Evolutionary conservation across 805 yeast species (phyloP).

Genomic region (Metschnikowia lochheadii): DNA sequence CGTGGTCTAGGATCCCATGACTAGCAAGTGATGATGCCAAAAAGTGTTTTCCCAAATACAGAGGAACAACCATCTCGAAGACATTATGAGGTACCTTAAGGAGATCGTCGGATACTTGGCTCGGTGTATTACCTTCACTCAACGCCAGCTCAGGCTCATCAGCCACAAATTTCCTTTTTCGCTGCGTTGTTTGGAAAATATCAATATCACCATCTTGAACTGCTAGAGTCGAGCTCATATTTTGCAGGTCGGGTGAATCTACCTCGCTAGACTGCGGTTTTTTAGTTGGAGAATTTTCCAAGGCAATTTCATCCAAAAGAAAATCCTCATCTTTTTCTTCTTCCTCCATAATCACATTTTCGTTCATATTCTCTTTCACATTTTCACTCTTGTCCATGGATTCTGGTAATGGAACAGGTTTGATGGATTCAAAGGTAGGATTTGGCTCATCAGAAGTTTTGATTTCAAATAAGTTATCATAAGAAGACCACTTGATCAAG

Average conservation of each 20-base stretch:
- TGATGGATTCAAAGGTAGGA: neutral
- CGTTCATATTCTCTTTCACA: neutral
- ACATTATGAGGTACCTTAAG: conserved; percentile 9
- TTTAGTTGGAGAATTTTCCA: neutral
- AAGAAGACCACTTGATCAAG: conserved; percentile 20
- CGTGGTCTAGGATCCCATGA: conserved; percentile 45
- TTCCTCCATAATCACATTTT: neutral
- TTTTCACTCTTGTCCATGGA: neutral
- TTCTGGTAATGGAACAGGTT: neutral
- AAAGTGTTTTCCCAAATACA: conserved; percentile 12
- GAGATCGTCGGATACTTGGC: conserved; percentile 9
- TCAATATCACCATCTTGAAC: conserved; percentile 8
- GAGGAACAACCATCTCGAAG: conserved; percentile 23
- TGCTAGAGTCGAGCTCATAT: neutral
- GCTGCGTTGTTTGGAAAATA: conserved; percentile 12
- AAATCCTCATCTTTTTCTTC: neutral
- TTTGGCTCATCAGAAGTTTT: neutral
- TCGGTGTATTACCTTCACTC: conserved; percentile 1
- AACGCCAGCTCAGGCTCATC: neutral
- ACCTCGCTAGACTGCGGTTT: neutral
- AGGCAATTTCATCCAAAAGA: neutral
- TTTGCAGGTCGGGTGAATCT: neutral
- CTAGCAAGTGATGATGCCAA: conserved; percentile 34
- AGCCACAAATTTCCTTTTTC: neutral
- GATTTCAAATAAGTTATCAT: conserved; percentile 16